A percentile compares a stretch with the other conserved stretches of the same genome.
Evolutionary conservation across 805 yeast genomes (phyloP).

Genomic region (Nakazawaea wickerhamii): DNA sequence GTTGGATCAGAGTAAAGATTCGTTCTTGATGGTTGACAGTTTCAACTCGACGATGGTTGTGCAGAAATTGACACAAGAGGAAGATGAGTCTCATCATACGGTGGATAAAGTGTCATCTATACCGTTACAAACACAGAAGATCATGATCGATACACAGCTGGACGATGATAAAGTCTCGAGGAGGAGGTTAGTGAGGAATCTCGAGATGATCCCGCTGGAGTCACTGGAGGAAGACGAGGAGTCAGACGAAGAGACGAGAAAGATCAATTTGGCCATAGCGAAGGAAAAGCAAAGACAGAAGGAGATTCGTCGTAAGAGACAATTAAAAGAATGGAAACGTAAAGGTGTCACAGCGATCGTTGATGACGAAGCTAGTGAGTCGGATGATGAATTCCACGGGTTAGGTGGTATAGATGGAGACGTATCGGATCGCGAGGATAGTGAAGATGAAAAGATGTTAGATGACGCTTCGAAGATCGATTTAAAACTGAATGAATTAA

Average conservation of each 20-base stretch:
- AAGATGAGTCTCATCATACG: not conserved
- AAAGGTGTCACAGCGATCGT: slow-evolving; percentile 55
- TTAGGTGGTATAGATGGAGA: slow-evolving; percentile 71
- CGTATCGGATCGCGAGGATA: slow-evolving; percentile 51
- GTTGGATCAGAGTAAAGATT: slow-evolving; percentile 14
- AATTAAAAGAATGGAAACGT: slow-evolving; percentile 48
- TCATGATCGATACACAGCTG: slow-evolving; percentile 27
- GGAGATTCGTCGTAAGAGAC: slow-evolving; percentile 21
- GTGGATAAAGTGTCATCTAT: not conserved
- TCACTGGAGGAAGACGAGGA: slow-evolving; percentile 31
- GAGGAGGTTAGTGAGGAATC: slow-evolving; percentile 16
- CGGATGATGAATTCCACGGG: slow-evolving; percentile 86
- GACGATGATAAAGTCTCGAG: slow-evolving; percentile 17
- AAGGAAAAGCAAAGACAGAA: slow-evolving; percentile 21
- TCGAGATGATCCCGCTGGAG: slow-evolving; percentile 15
- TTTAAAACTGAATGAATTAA: slow-evolving; percentile 52
- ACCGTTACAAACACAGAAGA: slow-evolving; percentile 24
- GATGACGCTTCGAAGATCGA: slow-evolving; percentile 61
- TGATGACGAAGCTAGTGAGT: slow-evolving; percentile 83
- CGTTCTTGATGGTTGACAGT: slow-evolving; percentile 2
- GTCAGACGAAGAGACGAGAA: slow-evolving; percentile 28
- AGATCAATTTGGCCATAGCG: slow-evolving; percentile 16
- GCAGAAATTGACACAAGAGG: too few relatives aligned
- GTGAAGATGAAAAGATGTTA: slow-evolving; percentile 74
- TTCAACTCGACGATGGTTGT: too few relatives aligned